Conservation (phyloP, 2,329 filamentous ascomycete species). For the Rhexocercosporidium sp. region DNA sequence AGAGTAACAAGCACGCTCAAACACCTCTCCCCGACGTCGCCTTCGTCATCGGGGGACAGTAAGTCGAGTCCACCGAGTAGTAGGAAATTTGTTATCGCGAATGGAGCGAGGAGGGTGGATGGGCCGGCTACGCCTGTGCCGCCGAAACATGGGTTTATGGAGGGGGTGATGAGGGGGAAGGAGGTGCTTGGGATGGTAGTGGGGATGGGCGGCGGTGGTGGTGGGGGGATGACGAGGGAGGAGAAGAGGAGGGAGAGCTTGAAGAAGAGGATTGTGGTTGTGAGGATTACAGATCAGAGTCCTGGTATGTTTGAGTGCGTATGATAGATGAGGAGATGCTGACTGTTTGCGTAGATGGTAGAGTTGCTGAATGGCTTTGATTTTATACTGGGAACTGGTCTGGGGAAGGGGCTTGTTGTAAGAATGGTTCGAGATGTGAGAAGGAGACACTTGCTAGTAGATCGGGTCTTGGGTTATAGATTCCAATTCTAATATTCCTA, state of each 20-base stretch:
- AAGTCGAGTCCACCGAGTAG: neutral
- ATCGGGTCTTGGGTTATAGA: neutral
- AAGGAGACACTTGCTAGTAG: neutral
- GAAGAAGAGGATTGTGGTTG: conserved; percentile 36
- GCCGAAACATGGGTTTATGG: conserved; percentile 25
- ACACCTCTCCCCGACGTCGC: conserved; percentile 18
- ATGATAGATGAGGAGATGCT: neutral
- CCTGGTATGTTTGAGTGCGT: conserved; percentile 29
- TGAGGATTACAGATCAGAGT: conserved; percentile 35
- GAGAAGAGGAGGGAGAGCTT: conserved; percentile 35
- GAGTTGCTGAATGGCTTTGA: conserved; percentile 31
- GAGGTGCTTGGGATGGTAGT: conserved; percentile 28
- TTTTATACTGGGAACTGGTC: conserved; percentile 23
- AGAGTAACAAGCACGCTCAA: conserved; percentile 27
- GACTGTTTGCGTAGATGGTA: conserved; percentile 26
- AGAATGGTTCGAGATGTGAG: neutral
- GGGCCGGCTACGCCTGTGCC: conserved; percentile 33
- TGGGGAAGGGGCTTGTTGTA: neutral
- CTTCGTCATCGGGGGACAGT: neutral
- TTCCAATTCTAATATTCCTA: neutral
- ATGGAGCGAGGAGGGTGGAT: conserved; percentile 20
- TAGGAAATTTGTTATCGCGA: conserved; percentile 19
- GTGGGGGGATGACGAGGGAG: conserved; percentile 18
- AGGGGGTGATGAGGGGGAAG: conserved; percentile 22
- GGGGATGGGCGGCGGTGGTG: conserved; percentile 29